Evolutionary conservation across 768 basidiomycete species (phyloP).

Genomic region (Lactarius psammicola): DNA sequence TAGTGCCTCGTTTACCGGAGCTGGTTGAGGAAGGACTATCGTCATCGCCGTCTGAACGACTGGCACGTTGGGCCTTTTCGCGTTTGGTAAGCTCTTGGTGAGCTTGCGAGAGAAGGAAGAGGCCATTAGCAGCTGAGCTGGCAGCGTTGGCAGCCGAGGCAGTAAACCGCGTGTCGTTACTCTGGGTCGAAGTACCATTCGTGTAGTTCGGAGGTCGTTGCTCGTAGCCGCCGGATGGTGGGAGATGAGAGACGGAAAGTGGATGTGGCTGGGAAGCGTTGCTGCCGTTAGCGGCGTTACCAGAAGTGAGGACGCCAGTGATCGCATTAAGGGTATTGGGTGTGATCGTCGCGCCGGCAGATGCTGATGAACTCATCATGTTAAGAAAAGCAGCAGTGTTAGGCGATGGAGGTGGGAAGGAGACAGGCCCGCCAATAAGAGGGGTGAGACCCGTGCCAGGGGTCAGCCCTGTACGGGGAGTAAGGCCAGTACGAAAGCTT

Average conservation of each 20-base stretch:
- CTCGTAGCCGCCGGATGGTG: constrained; percentile 26
- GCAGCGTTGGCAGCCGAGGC: constrained; percentile 55
- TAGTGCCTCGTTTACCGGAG: constrained; percentile 55
- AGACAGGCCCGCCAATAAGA: constrained; percentile 66
- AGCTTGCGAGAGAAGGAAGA: constrained; percentile 91
- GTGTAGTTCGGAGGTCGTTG: constrained; percentile 28
- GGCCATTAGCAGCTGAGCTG: constrained; percentile 79
- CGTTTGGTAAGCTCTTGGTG: constrained; percentile 95
- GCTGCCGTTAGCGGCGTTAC: constrained; percentile 50
- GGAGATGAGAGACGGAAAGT: constrained; percentile 37
- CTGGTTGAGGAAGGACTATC: constrained; percentile 31
- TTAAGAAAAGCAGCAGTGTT: constrained; percentile 91
- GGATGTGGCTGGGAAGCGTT: constrained; percentile 55
- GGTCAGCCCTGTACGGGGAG: constrained; percentile 82
- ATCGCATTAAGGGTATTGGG: constrained; percentile 73
- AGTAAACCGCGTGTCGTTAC: constrained; percentile 33
- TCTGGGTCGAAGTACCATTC: constrained; percentile 21
- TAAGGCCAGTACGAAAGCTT: constrained; percentile 81
- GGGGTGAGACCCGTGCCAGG: constrained; percentile 84
- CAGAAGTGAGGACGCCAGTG: constrained; percentile 68
- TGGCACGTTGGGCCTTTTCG: constrained; percentile 77
- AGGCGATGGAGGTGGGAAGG: constrained; percentile 82
- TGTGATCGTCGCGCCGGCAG: constrained; percentile 53
- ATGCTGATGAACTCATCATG: constrained; percentile 63
- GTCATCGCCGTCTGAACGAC: constrained; percentile 35